Conservation (phyloP, 345 rosid species). For the Arabidopsis arenosa region DNA sequence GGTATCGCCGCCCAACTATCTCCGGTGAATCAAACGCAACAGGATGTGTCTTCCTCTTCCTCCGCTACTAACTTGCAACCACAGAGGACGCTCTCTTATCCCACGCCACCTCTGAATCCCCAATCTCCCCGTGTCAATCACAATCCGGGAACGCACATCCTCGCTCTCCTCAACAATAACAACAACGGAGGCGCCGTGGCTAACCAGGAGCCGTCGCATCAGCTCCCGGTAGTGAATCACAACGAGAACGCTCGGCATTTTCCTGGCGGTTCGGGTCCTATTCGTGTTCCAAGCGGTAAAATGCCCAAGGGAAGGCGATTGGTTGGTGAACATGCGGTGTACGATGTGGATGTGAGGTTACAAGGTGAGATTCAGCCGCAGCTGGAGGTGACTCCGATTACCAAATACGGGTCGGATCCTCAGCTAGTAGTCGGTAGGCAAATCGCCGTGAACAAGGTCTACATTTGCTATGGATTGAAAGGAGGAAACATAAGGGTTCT, state of each 20-base stretch:
- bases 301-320: constrained; percentile 67
- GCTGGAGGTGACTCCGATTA: constrained; percentile 93
- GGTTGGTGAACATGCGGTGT: constrained; percentile 56
- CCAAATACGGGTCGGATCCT: constrained; percentile 87
- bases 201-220: constrained; percentile 47
- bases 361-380: constrained; percentile 78
- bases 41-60: constrained; percentile 37
- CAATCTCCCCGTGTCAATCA: constrained; percentile 46
- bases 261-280: constrained; percentile 47
- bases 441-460: constrained; percentile 77
- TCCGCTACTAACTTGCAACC: constrained; percentile 46
- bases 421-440: constrained; percentile 80
- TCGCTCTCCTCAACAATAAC: constrained; percentile 63
- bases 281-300: constrained; percentile 60
- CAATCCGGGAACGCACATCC: constrained; percentile 71
- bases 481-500: constrained; percentile 85
- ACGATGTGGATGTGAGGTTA: constrained; percentile 68
- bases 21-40: constrained; percentile 26
- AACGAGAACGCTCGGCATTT: constrained; percentile 44
- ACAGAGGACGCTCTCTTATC: constrained; percentile 49
- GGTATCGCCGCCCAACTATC: constrained; percentile 26
- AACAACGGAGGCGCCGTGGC: constrained; percentile 29
- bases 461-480: constrained; percentile 87
- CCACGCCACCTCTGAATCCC: constrained; percentile 50
- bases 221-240: constrained; percentile 31